Percentiles rank a stretch among this genome's conserved stretches.
Evolutionary conservation across 179 eudicot species (phyloP).

Genomic region (Vitellaria paradoxa): DNA sequence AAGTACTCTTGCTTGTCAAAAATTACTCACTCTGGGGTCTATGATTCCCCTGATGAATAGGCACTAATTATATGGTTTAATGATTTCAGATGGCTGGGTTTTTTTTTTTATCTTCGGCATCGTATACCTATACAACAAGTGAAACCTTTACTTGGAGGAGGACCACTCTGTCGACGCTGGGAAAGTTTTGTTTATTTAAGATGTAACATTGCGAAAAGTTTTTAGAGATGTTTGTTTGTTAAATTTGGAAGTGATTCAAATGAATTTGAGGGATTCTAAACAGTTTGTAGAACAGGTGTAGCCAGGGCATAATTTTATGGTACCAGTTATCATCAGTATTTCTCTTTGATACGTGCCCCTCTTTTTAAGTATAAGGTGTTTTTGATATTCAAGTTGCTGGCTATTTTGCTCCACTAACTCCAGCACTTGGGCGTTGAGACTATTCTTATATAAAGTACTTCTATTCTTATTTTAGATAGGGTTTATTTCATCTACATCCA

Average conservation of each 20-base stretch:
- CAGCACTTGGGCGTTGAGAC: no score
- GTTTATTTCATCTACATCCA: no score
- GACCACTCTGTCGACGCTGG: background rate
- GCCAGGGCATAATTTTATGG: background rate
- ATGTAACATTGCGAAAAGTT: background rate
- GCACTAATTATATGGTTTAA: background rate
- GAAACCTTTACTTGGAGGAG: constrained; percentile 2
- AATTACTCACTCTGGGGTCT: no score
- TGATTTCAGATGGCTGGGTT: constrained; percentile 54
- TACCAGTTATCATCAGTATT: background rate
- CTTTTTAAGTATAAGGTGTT: background rate
- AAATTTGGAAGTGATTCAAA: background rate
- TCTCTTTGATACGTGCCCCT: background rate
- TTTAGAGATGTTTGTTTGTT: background rate
- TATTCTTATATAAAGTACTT: no score
- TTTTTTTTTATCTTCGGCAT: constrained; percentile 44
- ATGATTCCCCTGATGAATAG: background rate
- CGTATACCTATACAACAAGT: constrained; percentile 46
- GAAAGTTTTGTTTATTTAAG: no score
- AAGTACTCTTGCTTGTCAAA: constrained; percentile 2
- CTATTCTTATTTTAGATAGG: no score
- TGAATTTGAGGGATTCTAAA: background rate
- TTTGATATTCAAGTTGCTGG: background rate
- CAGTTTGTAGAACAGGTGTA: background rate
- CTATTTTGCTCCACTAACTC: no score